Percentiles rank a stretch among this genome's conserved stretches.
Conservation (phyloP, 2,329 filamentous ascomycete species). For the Fusarium sublunatum region DNA sequence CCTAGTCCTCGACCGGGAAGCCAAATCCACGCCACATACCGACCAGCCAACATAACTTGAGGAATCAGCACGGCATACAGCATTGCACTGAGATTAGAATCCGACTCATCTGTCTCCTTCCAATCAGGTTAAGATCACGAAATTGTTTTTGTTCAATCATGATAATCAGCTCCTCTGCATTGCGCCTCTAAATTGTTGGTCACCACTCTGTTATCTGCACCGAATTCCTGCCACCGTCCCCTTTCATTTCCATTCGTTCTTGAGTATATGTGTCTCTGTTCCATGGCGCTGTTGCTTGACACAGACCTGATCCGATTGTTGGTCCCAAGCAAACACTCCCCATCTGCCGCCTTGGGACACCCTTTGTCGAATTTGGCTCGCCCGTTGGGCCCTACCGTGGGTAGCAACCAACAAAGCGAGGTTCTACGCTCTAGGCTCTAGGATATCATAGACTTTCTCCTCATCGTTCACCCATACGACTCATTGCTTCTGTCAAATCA, state of each 20-base stretch:
- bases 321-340: constrained; percentile 16
- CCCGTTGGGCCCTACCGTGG: background rate
- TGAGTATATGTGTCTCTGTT: constrained; percentile 1
- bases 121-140: constrained; percentile 12
- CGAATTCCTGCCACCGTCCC: background rate
- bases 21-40: constrained; percentile 43
- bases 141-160: constrained; percentile 28
- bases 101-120: constrained; percentile 18
- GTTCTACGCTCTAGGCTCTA: background rate
- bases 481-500: constrained; percentile 18
- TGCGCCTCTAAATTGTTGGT: constrained; percentile 6
- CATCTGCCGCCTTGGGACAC: constrained; percentile 11
- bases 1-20: constrained; percentile 21
- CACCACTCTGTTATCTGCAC: constrained; percentile 10
- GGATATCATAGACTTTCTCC: background rate
- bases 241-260: constrained; percentile 2
- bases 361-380: constrained; percentile 7
- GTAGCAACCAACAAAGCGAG: constrained; percentile 15
- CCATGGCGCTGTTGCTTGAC: constrained; percentile 1
- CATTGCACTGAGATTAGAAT: constrained; percentile 32
- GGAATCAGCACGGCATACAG: constrained; percentile 2
- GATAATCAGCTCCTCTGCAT: constrained; percentile 18
- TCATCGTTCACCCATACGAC: constrained; percentile 1
- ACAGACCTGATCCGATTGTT: constrained; percentile 15
- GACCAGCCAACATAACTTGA: constrained; percentile 24